Percentiles rank a stretch among this genome's conserved stretches.
phyloP scores from a whole-genome alignment of 768 basidiomycete genomes.

The Russula sp. region DNA sequence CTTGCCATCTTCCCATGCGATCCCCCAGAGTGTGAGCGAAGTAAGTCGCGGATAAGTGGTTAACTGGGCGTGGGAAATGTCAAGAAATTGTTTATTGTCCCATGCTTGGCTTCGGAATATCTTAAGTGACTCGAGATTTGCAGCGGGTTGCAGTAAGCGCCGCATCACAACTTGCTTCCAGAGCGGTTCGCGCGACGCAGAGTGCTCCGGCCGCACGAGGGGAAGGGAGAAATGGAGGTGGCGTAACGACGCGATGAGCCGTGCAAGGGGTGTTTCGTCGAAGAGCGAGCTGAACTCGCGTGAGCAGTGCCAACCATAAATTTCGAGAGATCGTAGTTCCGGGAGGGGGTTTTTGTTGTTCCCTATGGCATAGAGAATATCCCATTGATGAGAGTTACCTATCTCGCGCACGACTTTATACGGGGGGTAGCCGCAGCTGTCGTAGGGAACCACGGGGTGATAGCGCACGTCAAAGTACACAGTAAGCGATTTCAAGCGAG shows the following conservation, averaged over 20 bases:
- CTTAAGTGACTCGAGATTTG: neutral
- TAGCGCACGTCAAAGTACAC: too few relatives aligned
- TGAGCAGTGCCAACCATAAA: neutral
- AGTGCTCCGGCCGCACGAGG: neutral
- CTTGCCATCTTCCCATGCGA: neutral
- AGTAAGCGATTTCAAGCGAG: neutral
- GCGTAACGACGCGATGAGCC: neutral
- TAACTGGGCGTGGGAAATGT: neutral
- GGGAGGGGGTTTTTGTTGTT: neutral
- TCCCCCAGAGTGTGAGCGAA: neutral
- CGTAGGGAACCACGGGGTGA: too few relatives aligned
- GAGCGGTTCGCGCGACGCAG: neutral
- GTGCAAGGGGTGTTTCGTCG: neutral
- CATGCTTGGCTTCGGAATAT: too few relatives aligned
- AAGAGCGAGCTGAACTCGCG: neutral
- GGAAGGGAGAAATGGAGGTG: neutral
- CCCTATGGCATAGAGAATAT: neutral
- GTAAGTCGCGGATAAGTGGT: neutral
- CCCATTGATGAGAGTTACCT: neutral
- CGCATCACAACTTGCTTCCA: neutral
- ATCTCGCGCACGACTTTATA: too few relatives aligned
- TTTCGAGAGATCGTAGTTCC: neutral
- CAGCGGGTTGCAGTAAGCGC: neutral
- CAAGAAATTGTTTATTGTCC: too few relatives aligned
- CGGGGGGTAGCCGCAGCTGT: too few relatives aligned